These are phyloP conservation scores for Umbellularia californica DNA, from an alignment of 164 flowering plant genomes.

Conservation along the genomic window DNA sequence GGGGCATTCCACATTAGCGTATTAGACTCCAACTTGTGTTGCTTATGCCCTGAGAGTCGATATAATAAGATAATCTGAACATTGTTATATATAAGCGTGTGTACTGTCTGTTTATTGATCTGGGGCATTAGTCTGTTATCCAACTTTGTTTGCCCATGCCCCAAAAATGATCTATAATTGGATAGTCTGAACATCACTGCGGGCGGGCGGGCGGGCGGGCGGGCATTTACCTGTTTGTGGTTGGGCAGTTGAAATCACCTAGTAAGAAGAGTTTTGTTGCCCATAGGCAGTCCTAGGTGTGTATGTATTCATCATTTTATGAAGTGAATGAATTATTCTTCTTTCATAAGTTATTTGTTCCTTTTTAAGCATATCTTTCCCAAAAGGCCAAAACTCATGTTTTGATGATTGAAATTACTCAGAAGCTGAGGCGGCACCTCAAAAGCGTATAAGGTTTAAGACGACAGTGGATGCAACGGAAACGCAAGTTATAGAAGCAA, in stretches of 20 bases:
- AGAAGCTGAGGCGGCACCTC: constrained; percentile 45
- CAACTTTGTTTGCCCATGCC: neutral
- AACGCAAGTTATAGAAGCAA: constrained; percentile 76
- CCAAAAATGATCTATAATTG: neutral
- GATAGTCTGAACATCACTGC: neutral
- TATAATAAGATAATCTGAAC: too few relatives aligned
- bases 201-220: too few relatives aligned
- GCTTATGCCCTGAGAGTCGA: too few relatives aligned
- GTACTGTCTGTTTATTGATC: neutral
- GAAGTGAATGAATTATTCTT: neutral
- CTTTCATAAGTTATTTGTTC: neutral
- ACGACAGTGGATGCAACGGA: constrained; percentile 83
- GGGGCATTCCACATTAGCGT: too few relatives aligned
- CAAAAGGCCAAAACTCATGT: neutral
- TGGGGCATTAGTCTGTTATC: neutral
- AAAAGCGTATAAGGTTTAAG: constrained; percentile 71
- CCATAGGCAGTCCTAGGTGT: neutral
- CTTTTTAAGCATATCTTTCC: neutral
- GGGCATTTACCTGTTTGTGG: neutral
- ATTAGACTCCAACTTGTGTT: too few relatives aligned
- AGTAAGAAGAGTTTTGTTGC: neutral
- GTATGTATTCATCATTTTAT: neutral
- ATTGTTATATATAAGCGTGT: neutral
- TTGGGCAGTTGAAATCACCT: neutral
- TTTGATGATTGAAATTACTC: neutral